Conservation (phyloP, 2,329 filamentous ascomycete genomes). For the Penicillium sp. region DNA sequence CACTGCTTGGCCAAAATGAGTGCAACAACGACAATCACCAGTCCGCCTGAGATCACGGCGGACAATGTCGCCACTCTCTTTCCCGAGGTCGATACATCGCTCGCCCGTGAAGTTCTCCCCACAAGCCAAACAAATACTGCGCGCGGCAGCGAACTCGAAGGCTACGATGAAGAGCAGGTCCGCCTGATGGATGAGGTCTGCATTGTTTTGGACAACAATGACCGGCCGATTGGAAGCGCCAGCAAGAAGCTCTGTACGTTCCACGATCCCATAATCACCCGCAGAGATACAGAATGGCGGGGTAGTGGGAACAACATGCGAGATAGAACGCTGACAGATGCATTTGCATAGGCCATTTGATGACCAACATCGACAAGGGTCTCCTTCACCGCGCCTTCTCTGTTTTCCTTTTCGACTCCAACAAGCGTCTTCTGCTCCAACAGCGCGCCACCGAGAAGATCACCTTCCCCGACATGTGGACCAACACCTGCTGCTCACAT, state of each 20-base stretch:
- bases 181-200: slow-evolving; percentile 98
- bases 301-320: slow-evolving; percentile 2
- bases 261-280: neutral
- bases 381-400: slow-evolving; percentile 97
- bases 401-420: slow-evolving; percentile 92
- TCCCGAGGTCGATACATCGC: slow-evolving; percentile 68
- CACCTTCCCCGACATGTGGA: slow-evolving; percentile 99
- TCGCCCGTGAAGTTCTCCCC: slow-evolving; percentile 51
- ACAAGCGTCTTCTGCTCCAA: slow-evolving; percentile 89
- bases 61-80: slow-evolving; percentile 85
- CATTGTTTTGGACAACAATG: slow-evolving; percentile 91
- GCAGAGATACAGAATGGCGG: slow-evolving; percentile 3
- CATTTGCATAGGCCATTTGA: slow-evolving; percentile 73
- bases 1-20: slow-evolving; percentile 27
- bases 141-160: slow-evolving; percentile 70
- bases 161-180: slow-evolving; percentile 97
- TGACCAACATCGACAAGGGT: slow-evolving; percentile 97
- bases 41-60: slow-evolving; percentile 68
- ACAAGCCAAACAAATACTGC: slow-evolving; percentile 39
- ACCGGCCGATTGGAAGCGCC: slow-evolving; percentile 87
- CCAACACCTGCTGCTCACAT: slow-evolving; percentile 98
- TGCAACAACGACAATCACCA: slow-evolving; percentile 50
- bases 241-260: slow-evolving; percentile 94
- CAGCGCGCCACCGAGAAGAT: slow-evolving; percentile 97
- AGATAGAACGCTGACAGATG: slow-evolving; percentile 11